These are phyloP conservation scores for Arabidopsis hybrid DNA, from an alignment of 441 rosid genomes.

Conservation along the genomic window DNA sequence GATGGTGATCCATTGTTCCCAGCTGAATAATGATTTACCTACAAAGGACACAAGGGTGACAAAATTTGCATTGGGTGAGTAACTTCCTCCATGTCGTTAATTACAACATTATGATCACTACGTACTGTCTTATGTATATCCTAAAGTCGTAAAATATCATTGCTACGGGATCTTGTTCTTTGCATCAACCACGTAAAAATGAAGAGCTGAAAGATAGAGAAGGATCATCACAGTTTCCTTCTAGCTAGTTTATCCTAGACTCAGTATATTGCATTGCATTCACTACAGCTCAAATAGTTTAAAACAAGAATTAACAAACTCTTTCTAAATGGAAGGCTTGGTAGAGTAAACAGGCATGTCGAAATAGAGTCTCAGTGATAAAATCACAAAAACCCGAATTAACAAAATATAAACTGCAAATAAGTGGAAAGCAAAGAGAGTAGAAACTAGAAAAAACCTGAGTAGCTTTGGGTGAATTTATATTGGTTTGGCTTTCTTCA, in stretches of 20 bases:
- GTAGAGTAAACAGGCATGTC: not conserved
- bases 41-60: slow-evolving; percentile 22
- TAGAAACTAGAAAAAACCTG: slow-evolving; percentile 25
- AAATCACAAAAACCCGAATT: not conserved
- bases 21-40: slow-evolving; percentile 34
- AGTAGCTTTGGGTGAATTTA: slow-evolving; percentile 43
- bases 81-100: not conserved
- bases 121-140: not conserved
- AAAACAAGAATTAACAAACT: not conserved
- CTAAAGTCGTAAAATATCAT: not conserved
- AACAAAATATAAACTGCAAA: not conserved
- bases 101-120: not conserved
- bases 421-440: not conserved
- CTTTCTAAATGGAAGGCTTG: not conserved
- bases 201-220: slow-evolving; percentile 13
- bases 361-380: not conserved
- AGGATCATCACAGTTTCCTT: slow-evolving; percentile 3
- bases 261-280: not conserved
- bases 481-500: slow-evolving; percentile 64
- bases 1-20: slow-evolving; percentile 58
- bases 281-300: not conserved
- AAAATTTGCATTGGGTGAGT: not conserved
- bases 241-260: slow-evolving; percentile 7
- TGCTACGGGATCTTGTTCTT: not conserved
- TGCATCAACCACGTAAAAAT: not conserved